A percentile compares a stretch with the other conserved stretches of the same genome.
phyloP scores from a whole-genome alignment of 2,329 filamentous ascomycete genomes.

The Ophiosphaerella herpotricha region DNA sequence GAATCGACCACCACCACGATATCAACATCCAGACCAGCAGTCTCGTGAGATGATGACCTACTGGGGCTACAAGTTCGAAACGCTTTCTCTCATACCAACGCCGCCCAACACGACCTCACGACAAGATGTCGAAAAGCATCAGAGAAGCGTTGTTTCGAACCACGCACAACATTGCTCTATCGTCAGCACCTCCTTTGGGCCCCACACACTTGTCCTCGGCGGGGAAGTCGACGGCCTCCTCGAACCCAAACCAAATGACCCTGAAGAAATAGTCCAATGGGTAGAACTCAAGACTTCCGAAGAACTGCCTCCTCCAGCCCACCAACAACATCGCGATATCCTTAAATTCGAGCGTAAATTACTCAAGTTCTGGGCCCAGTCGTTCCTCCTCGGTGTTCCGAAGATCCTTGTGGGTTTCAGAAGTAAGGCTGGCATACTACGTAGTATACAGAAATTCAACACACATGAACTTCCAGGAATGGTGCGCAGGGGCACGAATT shows the following conservation, averaged over 20 bases:
- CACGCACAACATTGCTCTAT: slow-evolving; percentile 95
- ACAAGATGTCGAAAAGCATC: slow-evolving; percentile 77
- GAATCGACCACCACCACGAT: slow-evolving; percentile 23
- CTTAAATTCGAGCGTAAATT: slow-evolving; percentile 85
- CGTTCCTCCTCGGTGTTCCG: slow-evolving; percentile 88
- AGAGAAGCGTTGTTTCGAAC: slow-evolving; percentile 77
- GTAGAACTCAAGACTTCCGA: slow-evolving; percentile 93
- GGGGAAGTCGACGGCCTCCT: slow-evolving; percentile 87
- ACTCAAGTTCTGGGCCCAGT: slow-evolving; percentile 96
- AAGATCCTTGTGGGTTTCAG: slow-evolving; percentile 92
- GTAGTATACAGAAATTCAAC: slow-evolving; percentile 74
- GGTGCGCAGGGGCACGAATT: slow-evolving; percentile 68
- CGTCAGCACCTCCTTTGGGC: slow-evolving; percentile 84
- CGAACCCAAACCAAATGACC: slow-evolving; percentile 20
- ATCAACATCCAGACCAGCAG: slow-evolving; percentile 57
- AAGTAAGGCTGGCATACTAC: slow-evolving; percentile 71
- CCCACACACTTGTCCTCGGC: slow-evolving; percentile 74
- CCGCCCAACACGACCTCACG: slow-evolving; percentile 80
- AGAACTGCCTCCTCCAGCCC: slow-evolving; percentile 56
- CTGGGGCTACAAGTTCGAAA: slow-evolving; percentile 99
- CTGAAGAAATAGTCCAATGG: slow-evolving; percentile 70
- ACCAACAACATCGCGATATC: slow-evolving; percentile 66
- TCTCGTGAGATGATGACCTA: slow-evolving; percentile 85
- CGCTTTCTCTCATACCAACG: slow-evolving; percentile 73
- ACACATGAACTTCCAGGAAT: slow-evolving; percentile 78